Evolutionary conservation across 1,284 basidiomycete genomes (phyloP), one percentile per base, ranked within the genome.

Genomic region (Somion occarium): DNA sequence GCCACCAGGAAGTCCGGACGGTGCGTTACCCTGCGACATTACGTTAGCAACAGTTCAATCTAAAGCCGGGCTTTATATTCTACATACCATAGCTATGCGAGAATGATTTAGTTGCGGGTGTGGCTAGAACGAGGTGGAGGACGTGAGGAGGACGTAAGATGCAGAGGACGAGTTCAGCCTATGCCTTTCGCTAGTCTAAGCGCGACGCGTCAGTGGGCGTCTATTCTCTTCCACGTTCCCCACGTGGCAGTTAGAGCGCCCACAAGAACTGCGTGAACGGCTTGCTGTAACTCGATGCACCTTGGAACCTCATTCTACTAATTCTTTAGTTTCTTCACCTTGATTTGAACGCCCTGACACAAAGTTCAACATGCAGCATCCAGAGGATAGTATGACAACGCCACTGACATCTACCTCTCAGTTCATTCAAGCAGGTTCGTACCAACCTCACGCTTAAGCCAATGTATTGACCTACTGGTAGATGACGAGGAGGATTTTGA

Each of bases 401-500:
- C 81, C 85, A n/a, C 64, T 82, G 50, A 82, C 79, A 9, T 78
- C 82, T 2, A 78, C 71, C 50, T 85, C 85, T 1, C 85, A 82
- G 59, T 90, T 87, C 58, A 89, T 89, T 54, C 83, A 85, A 73
- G 83, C 86, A 64, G 86, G 87, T 69, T 38, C 48, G 64, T 48
- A 12, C 24, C n/a, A 4, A 2, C 5, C 18, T n/a, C 25, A 18
- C 15, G 19, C 25, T 20, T 30, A 30, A 27, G 37, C 38, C 44
- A 66, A 60, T 66, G 46, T 48, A 30, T 54, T 38, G 11, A 19
- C 26, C 24, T 20, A 12, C 18, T 52, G 30, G 46, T 55, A 73
- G 80, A 85, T 62, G 86, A 90, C 51, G 89, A 91, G 47, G 85
- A 88, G 52, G 88, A 91, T 65, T 66, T 88, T 46, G 83, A 91